Evolutionary conservation across 441 rosid genomes (phyloP).

Genomic region (Erodium texanum): DNA sequence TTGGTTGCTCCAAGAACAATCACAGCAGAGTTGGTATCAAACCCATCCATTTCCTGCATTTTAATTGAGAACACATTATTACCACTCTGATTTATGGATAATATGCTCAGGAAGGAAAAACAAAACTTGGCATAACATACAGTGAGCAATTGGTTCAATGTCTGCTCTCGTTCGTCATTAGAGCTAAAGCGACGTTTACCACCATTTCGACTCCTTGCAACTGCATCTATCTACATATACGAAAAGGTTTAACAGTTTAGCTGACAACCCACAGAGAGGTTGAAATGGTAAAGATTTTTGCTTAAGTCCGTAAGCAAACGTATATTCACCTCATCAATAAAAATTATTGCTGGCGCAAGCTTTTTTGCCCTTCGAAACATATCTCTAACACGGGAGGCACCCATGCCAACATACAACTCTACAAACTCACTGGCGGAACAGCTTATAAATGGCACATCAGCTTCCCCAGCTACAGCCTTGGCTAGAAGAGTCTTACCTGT

Average conservation of each 20-base stretch:
- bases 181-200: slow-evolving; percentile 63
- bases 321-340: slow-evolving; percentile 77
- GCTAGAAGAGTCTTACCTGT: slow-evolving; percentile 98
- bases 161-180: slow-evolving; percentile 96
- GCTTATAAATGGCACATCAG: slow-evolving; percentile 92
- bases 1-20: slow-evolving; percentile 76
- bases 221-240: slow-evolving; percentile 80
- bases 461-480: slow-evolving; percentile 95
- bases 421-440: slow-evolving; percentile 99
- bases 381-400: slow-evolving; percentile 94
- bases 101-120: slow-evolving; percentile 12
- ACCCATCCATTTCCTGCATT: slow-evolving; percentile 96
- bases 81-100: neutral
- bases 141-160: slow-evolving; percentile 92
- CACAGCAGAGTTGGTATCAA: slow-evolving; percentile 83
- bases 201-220: slow-evolving; percentile 97
- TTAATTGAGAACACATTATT: slow-evolving; percentile 19
- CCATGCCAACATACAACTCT: slow-evolving; percentile 95
- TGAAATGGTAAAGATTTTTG: neutral
- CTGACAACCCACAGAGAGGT: slow-evolving; percentile 8
- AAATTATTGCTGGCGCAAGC: slow-evolving; percentile 91
- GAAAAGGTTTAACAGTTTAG: neutral
- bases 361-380: slow-evolving; percentile 92
- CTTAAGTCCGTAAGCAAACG: slow-evolving; percentile 1
- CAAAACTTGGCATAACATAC: slow-evolving; percentile 29